A percentile compares a stretch with the other conserved stretches of the same genome.
Conservation (phyloP, 2,329 filamentous ascomycete species). For the Magnaporthales sp. region DNA sequence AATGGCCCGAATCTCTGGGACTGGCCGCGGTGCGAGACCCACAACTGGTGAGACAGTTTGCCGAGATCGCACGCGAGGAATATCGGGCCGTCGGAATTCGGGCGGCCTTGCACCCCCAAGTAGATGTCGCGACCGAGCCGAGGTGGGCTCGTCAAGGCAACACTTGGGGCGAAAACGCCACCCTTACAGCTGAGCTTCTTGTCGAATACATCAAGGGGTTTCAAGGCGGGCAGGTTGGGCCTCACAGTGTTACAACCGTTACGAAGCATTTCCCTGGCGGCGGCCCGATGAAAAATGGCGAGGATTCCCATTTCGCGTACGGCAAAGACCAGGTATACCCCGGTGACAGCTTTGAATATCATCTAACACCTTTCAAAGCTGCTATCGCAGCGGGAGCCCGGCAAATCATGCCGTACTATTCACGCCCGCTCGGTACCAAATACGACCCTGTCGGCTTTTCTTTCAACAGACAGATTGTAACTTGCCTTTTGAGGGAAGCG, state of each 20-base stretch:
- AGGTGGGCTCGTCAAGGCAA: too few species aligned
- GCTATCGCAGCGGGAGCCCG: conserved; percentile 24
- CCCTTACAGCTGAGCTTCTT: conserved; percentile 25
- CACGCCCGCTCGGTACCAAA: conserved; percentile 7
- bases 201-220: conserved; percentile 38
- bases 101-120: too few species aligned
- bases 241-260: conserved; percentile 30
- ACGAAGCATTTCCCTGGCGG: too few species aligned
- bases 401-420: conserved; percentile 28
- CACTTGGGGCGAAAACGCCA: conserved; percentile 38
- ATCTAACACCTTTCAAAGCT: conserved; percentile 39
- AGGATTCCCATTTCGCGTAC: conserved; percentile 44
- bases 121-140: too few species aligned
- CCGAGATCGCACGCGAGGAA: too few species aligned
- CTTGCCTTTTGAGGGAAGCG: conserved; percentile 34
- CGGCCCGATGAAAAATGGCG: conserved; percentile 18
- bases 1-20: too few species aligned
- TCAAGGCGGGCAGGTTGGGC: conserved; percentile 33
- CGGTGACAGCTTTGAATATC: conserved; percentile 39
- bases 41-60: too few species aligned
- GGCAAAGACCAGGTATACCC: conserved; percentile 43
- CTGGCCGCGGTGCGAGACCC: too few species aligned
- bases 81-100: too few species aligned
- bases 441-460: too few species aligned
- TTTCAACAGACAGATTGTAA: conserved; percentile 26